phyloP scores from a whole-genome alignment of 768 basidiomycete genomes.

The Trametes punicea region DNA sequence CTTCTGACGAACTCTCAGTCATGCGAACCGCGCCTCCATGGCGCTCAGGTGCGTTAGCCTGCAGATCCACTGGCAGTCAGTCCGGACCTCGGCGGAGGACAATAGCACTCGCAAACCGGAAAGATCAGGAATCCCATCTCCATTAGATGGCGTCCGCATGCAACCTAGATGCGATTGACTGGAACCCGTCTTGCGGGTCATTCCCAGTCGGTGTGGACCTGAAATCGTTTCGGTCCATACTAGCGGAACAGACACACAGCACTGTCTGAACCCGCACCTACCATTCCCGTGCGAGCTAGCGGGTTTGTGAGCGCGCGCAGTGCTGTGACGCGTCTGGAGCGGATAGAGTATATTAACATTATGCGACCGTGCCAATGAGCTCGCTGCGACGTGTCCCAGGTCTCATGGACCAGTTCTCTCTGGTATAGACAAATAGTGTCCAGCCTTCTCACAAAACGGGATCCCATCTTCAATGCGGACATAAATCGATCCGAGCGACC shows the following conservation, averaged over 20 bases:
- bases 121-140: background rate
- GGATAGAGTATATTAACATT: no score
- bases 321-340: no score
- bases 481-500: background rate
- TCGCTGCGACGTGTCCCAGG: background rate
- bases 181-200: background rate
- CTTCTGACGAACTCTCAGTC: background rate
- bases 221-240: no score
- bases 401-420: background rate
- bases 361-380: no score
- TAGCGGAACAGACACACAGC: no score
- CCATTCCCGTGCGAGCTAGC: no score
- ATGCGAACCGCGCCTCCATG: background rate
- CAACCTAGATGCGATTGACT: background rate
- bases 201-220: background rate
- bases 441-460: background rate
- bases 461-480: background rate
- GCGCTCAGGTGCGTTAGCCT: background rate
- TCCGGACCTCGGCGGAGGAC: background rate
- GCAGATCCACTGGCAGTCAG: background rate
- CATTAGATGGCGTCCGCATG: background rate
- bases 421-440: background rate
- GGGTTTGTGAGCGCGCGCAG: no score
- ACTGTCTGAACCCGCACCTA: no score
- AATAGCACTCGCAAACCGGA: background rate